Conservation (phyloP, 352 stramenopile species). For the Globisporangium parvum region DNA sequence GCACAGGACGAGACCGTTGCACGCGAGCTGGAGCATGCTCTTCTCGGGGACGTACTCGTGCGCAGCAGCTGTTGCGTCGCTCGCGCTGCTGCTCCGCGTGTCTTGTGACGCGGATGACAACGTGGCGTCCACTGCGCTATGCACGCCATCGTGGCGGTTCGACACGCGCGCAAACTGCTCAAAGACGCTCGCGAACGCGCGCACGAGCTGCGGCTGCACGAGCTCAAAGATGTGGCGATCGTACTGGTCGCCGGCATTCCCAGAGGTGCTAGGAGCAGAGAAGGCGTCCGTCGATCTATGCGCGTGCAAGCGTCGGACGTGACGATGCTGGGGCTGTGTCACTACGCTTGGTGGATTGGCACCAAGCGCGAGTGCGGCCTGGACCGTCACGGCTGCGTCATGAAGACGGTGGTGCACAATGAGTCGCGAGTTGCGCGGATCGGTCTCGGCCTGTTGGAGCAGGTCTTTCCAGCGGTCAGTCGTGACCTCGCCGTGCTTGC, state of each 20-base stretch:
- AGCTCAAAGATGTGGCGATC: conserved; percentile 69
- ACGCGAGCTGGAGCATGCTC: conserved; percentile 63
- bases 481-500: conserved; percentile 72
- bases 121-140: conserved; percentile 13
- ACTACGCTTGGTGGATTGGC: background rate
- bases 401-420: conserved; percentile 46
- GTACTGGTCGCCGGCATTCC: conserved; percentile 35
- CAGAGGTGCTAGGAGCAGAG: background rate
- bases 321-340: conserved; percentile 1
- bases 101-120: conserved; percentile 2
- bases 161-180: conserved; percentile 59
- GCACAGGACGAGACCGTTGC: conserved; percentile 69
- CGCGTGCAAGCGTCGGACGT: too few species aligned
- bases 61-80: conserved; percentile 4
- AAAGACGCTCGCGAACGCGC: conserved; percentile 67
- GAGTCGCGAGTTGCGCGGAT: conserved; percentile 48
- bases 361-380: background rate
- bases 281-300: background rate
- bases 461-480: conserved; percentile 78
- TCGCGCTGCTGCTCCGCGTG: background rate
- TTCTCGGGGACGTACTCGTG: conserved; percentile 65
- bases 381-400: background rate
- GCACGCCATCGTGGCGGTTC: conserved; percentile 35
- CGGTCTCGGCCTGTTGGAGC: conserved; percentile 59
- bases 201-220: conserved; percentile 41